A percentile compares a stretch with the other conserved stretches of the same genome.
These are phyloP conservation scores for Cordyceps cateniannulata DNA, from an alignment of 2,329 filamentous ascomycete species.

Conservation along the genomic window DNA sequence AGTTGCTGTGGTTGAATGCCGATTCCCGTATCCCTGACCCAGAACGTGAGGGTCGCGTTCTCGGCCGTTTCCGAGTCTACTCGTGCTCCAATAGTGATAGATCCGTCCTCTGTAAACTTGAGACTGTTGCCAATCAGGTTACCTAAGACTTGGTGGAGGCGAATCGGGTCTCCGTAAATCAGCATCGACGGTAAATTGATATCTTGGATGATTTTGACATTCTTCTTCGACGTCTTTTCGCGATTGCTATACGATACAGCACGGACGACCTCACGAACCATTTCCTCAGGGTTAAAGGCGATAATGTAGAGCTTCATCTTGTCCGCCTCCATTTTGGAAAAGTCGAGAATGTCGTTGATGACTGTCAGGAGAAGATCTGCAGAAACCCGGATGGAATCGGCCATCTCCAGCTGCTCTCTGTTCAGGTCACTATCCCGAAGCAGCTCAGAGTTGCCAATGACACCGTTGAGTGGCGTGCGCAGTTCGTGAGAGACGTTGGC, in stretches of 20 bases:
- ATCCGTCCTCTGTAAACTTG: constrained; percentile 85
- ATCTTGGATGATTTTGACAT: constrained; percentile 60
- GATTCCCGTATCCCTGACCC: constrained; percentile 84
- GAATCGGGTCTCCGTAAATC: constrained; percentile 60
- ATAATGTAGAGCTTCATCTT: constrained; percentile 76
- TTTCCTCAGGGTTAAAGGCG: constrained; percentile 60
- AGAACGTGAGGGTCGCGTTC: constrained; percentile 70
- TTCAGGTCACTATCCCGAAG: constrained; percentile 69
- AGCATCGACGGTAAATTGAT: constrained; percentile 70
- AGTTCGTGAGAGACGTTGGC: constrained; percentile 78
- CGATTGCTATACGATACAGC: constrained; percentile 61
- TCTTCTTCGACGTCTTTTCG: constrained; percentile 55
- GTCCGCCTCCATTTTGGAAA: constrained; percentile 87
- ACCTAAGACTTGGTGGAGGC: constrained; percentile 62
- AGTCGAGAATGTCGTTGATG: constrained; percentile 94
- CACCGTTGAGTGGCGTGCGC: constrained; percentile 76
- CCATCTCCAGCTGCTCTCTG: constrained; percentile 75
- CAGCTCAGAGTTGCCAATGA: constrained; percentile 83
- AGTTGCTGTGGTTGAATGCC: constrained; percentile 78
- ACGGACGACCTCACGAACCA: constrained; percentile 60
- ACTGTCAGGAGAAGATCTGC: constrained; percentile 83
- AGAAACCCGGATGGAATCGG: constrained; percentile 79
- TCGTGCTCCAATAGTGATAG: constrained; percentile 73
- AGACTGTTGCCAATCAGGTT: constrained; percentile 90
- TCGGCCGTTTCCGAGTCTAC: constrained; percentile 66